Base-by-base conservation (phyloP, 208 protist species). In the Porcisia deanei region DNA sequence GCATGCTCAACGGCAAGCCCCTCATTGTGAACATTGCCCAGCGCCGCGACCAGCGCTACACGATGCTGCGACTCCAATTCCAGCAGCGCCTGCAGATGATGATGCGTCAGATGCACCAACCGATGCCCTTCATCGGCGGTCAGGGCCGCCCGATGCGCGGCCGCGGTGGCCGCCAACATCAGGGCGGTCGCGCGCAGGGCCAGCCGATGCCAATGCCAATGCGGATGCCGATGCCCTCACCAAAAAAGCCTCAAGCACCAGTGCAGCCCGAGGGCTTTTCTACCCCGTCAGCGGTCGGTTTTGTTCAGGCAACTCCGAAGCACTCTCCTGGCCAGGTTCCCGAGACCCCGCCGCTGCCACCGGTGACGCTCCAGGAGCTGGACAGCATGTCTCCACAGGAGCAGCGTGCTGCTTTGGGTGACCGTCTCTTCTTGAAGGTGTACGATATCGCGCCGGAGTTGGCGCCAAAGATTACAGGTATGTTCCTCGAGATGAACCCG, bases 11-110 rank as follows among this genome's bases (percentile, higher is more conserved):
- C 74, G 89, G 84, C 70, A 99, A 99, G 85, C 98, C 99, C 37
- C 90, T 99, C 61, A 99, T 99, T 86, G 98, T 99, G 34, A 98
- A 98, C 81, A 93, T 99, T 66, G 98, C 98, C 52, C 98, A 99
- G 88, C 93, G 94, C 68, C 98, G 99, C 76, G 98, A 99, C 70
- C 91, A 98, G 77, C 94, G 99, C 65, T 94, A 97, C 79, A 96
- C 89, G 55, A 92, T 98, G 90, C 91, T 99, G 30, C 97, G 98
- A 73, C 86, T 96, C 79, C 98, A 99, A 89, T 97, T 95, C 85
- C 93, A 95, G 83, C 91, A 97, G 76, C 91, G 93, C 25, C 85
- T 97, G 80, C 91, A 95, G 78, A 89, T 91, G 84, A 94, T 97
- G 85, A 94, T 94, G 88, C 85, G 83, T 9, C 88, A 88, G 60